Evolutionary conservation across 495 filamentous ascomycete genomes (phyloP), one percentile per base, ranked within the genome.

Genomic region (Penicillium silybi): DNA sequence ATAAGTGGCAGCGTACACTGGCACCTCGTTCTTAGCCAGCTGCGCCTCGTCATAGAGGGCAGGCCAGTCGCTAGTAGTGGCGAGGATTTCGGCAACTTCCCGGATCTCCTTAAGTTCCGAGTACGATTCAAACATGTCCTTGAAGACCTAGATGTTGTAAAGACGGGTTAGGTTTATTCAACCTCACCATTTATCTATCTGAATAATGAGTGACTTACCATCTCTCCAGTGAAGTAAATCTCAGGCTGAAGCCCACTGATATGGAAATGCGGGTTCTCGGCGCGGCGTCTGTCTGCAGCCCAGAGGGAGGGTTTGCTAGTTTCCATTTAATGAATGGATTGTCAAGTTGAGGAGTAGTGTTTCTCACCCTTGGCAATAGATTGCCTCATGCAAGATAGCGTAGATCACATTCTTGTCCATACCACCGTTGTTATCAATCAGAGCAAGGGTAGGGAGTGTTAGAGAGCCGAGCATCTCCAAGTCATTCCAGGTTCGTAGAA

Each of bases 191-290:
- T 40, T 1, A 16, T 23, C 5, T 6, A 1, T 23, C 5, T 6
- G 0, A 25, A 13, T 6, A 35, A 10, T 18, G 25, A 6, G 27
- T 37, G 20, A 38, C 53, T 62, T 65, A 82, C 78, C 90, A 95
- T 95, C 69, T 97, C 92, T 49, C 92, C 92, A 0, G 88, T 89
- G 72, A 97, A 96, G 53, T 79, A 86, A 47, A 92, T 74, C 41
- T 70, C 52, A 0, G 86, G 81, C n/a, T 75, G 59, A 1, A 77
- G 71, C 3, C 64, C 68, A 27, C 71, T 58, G 32, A 77, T 62
- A 15, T 66, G 47, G 65, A 83, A 84, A 23, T 64, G 63, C 1
- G 74, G 63, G 27, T 66, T 67, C 47, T 65, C 56, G 2, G 65
- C 43, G 27, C 76, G 68, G 8, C 77, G 37, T 35, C 82, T 78